A percentile compares a stretch with the other conserved stretches of the same genome.
These are phyloP conservation scores for Phialocephala subalpina DNA, from an alignment of 2,329 filamentous ascomycete species.

Conservation along the genomic window DNA sequence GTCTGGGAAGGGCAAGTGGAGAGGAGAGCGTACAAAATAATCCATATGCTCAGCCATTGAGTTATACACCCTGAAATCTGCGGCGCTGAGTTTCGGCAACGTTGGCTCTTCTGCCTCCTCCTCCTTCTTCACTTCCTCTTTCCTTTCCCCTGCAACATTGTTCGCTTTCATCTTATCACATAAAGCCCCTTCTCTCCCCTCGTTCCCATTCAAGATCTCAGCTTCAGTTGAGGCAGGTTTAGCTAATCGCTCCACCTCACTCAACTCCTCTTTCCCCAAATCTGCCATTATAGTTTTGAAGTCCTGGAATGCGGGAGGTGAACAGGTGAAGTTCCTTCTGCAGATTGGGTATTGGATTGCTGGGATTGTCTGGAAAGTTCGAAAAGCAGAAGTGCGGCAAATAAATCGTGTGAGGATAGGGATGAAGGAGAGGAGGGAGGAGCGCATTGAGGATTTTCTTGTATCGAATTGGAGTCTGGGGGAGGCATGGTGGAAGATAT, in stretches of 20 bases:
- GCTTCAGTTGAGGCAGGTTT: conserved; percentile 60
- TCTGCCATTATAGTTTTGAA: conserved; percentile 33
- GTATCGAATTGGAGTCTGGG: not conserved
- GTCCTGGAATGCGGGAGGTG: conserved; percentile 21
- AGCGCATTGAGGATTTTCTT: not conserved
- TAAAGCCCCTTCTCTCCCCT: conserved; percentile 52
- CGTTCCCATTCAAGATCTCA: conserved; percentile 44
- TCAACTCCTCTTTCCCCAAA: conserved; percentile 19
- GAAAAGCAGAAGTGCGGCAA: not conserved
- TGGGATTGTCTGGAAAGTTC: conserved; percentile 20
- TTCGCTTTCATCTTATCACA: not conserved
- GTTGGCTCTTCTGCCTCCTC: conserved; percentile 28
- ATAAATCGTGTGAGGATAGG: not conserved
- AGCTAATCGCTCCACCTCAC: conserved; percentile 55
- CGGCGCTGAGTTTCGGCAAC: conserved; percentile 61
- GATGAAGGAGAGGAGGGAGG: not conserved
- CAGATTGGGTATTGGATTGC: conserved; percentile 28
- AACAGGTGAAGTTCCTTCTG: conserved; percentile 30
- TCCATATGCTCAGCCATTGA: conserved; percentile 70
- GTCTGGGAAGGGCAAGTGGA: not conserved
- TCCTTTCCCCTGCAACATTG: not conserved
- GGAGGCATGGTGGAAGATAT: not conserved
- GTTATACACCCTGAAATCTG: conserved; percentile 68
- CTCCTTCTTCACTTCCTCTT: not conserved
- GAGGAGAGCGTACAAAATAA: conserved; percentile 56